Evolutionary conservation across 345 rosid species (phyloP), one percentile per base, ranked within the genome.

Genomic region (Lepidium aucheri): DNA sequence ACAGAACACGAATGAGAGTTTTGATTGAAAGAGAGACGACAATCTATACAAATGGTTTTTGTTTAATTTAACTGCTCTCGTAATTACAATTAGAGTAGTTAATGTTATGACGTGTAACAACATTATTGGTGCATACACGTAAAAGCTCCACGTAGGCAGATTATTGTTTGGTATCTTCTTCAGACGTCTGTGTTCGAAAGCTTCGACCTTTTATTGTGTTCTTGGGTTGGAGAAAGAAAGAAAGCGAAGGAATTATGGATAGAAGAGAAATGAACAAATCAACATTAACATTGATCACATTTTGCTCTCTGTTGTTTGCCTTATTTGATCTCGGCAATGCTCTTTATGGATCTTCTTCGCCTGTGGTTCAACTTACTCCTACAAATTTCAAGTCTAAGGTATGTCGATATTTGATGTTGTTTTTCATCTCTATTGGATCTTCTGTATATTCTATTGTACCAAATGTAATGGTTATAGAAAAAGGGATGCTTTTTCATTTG

Each of bases 381-480:
- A 80, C 86, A 75, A 92, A 87, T 77, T 87, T 92, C 83, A 89
- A 87, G 85, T 87, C 90, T 73, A 92, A 92, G 95, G 98, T 86
- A 67, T 34, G 13, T 9, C 13, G 36, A 9, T 3, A 38, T 38
- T 38, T 38, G 41, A 1, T 38, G 13, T 10, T 28, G 7, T 28
- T 28, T 28, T 28, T 28, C 32, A 28, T 28, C 32, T 28, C 7
- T 38, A 10, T 38, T 38, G 3, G 50, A 45, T 45, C 50, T 7
- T 26, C 2, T 45, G 50, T 9, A 17, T 2, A 17, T 9, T 42
- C 20, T 15, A 3, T 6, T 42, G 46, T 42, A 8, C 20, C 10
- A 13, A 40, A 5, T 39, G 42, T 39, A 39, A 12, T 39, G 15
- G 42, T 12, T 12, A 38, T 11, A 28, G 7, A 11, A 38, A 38